phyloP scores from a whole-genome alignment of 2,329 filamentous ascomycete species.

The Cryoendolithus antarcticus region DNA sequence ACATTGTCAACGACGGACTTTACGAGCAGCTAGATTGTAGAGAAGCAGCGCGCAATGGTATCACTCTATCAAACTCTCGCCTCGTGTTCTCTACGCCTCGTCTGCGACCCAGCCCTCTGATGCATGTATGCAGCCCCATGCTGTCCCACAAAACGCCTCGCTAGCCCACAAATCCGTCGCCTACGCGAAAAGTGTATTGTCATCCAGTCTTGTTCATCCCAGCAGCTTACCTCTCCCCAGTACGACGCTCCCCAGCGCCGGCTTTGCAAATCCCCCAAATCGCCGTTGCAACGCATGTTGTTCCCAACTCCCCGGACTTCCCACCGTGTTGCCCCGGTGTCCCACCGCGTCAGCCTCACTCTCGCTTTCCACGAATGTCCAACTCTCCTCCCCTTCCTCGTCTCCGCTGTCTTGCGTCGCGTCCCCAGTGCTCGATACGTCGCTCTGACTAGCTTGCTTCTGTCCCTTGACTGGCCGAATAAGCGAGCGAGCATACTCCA shows the following conservation, averaged over 20 bases:
- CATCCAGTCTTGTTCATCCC: background rate
- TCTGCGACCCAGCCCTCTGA: too few relatives aligned
- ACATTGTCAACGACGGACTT: too few relatives aligned
- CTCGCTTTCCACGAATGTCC: constrained; percentile 73
- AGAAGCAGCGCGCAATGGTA: too few relatives aligned
- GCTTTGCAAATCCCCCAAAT: too few relatives aligned
- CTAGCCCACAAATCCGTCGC: background rate
- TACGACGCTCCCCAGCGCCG: background rate
- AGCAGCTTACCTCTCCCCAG: background rate
- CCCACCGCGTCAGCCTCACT: constrained; percentile 26
- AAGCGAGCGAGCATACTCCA: constrained; percentile 81
- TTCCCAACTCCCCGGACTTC: constrained; percentile 1
- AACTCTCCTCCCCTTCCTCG: constrained; percentile 32
- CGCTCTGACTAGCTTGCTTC: constrained; percentile 6
- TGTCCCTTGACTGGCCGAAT: constrained; percentile 46
- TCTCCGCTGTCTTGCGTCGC: constrained; percentile 8
- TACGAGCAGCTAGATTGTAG: too few relatives aligned
- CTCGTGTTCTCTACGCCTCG: too few relatives aligned
- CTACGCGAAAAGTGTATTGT: background rate
- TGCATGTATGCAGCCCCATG: too few relatives aligned
- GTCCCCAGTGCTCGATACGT: constrained; percentile 20
- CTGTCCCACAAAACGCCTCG: too few relatives aligned
- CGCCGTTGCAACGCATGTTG: constrained; percentile 1
- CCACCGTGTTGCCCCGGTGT: background rate
- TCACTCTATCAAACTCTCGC: too few relatives aligned